Percentiles rank a stretch among this genome's conserved stretches.
These are phyloP conservation scores for Boechera retrofracta DNA, from an alignment of 345 rosid species.

Conservation along the genomic window DNA sequence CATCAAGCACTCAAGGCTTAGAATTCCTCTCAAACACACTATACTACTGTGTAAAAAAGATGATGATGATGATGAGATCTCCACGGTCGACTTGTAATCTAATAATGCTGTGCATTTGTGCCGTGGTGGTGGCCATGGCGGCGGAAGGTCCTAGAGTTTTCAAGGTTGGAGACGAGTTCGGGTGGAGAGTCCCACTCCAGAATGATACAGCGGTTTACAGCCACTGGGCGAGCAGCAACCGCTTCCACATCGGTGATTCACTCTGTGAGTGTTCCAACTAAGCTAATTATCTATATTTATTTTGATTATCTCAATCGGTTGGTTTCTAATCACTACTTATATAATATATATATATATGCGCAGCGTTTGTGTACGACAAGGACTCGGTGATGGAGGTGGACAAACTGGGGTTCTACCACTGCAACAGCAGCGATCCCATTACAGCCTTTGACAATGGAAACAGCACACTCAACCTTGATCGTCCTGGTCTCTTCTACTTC, in stretches of 20 bases:
- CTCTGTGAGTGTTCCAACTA: constrained; percentile 55
- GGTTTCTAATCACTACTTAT: neutral
- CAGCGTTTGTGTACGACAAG: constrained; percentile 67
- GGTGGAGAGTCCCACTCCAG: constrained; percentile 66
- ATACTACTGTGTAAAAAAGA: neutral
- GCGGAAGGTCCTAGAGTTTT: constrained; percentile 53
- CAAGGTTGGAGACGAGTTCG: constrained; percentile 65
- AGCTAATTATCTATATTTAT: neutral
- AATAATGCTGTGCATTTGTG: constrained; percentile 13
- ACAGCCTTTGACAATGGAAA: constrained; percentile 62
- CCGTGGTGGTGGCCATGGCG: constrained; percentile 28
- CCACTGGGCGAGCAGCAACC: constrained; percentile 66
- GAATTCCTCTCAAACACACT: constrained; percentile 5
- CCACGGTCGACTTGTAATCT: constrained; percentile 4
- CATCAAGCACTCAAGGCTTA: neutral
- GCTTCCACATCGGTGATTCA: constrained; percentile 73
- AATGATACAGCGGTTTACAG: constrained; percentile 53
- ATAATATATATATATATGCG: neutral
- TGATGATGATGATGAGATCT: constrained; percentile 25
- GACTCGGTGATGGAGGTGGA: constrained; percentile 81
- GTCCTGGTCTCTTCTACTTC: constrained; percentile 81
- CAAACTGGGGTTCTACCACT: constrained; percentile 77
- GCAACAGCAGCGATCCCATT: constrained; percentile 56
- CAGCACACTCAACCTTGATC: constrained; percentile 60
- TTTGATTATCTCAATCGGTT: neutral